Base-by-base conservation (phyloP, 345 rosid species). In the Hibiscus trionum region DNA sequence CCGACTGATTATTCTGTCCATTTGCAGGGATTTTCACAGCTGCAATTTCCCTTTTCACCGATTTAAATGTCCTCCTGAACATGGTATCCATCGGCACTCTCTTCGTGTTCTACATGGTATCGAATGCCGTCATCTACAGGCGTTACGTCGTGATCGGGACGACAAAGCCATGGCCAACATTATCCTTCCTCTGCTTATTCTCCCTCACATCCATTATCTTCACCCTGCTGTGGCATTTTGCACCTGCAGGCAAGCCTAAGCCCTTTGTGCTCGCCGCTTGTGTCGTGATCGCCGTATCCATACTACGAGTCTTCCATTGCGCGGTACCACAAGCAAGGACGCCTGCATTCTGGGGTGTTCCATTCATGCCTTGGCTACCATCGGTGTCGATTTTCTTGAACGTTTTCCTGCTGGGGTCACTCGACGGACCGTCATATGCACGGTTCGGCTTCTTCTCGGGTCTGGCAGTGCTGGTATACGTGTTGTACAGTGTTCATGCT, bases 21-120 rank as follows among this genome's bases (percentile, higher is more conserved):
- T 59, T 72, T 57, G 63, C 91, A 93, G 98, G 98, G n/a, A 76
- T 91, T 72, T 82, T 88, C 77, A 93, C 98, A 2, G 97, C 98
- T 1, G 84, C 80, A 24, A 83, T 93, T 61, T 90, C 98, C 0
- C 87, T 91, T 57, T 90, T 93, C 83, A 85, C 94, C 0, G 96
- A 90, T 75, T 85, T 93, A 7, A 73, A 78, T 46, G 78, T 93
- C 73, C 93, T 93, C 47, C 78, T 93, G 47, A 78, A 86, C 84
- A 93, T 93, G 0, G 97, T 93, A 24, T 90, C 98, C 10, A 93
- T 93, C 6, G 98, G 98, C 57, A 91, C 98, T 0, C 85, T 93
- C 21, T 93, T 93, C 12, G 97, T 93, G 55, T 93, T 93, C 47
- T 93, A 87, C 93, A 90, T 93, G 97, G 98, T 93, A 33, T 93